Base-by-base conservation (phyloP, 805 yeast genomes). In the Kazachstania bromeliacearum region DNA sequence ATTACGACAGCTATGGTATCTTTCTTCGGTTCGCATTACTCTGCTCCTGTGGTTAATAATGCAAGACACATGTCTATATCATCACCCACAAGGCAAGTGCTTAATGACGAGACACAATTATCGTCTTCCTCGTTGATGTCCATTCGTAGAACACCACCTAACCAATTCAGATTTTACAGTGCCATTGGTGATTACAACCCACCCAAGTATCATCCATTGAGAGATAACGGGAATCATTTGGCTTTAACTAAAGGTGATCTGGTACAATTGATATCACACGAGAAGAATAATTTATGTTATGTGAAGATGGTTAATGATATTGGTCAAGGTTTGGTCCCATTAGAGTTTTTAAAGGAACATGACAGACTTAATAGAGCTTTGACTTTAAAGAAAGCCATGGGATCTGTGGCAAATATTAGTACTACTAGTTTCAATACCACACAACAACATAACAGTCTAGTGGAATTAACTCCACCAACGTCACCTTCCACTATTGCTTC, bases 401-500 rank as follows among this genome's bases (percentile, higher is more conserved):
- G 26, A 3, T n/a, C 26, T n/a, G 10, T 23, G 4, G n/a, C 10
- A 4, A 23, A 10, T 10, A 10, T 23, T 23, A 10, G n/a, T n/a
- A 10, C 22, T 4, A 18, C 22, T 5, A 9, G 10, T 23, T 13
- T 15, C n/a, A 30, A 9, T 6, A 37, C 26, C 14, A 7, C 28
- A n/a, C 4, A 23, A 10, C 26, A n/a, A n/a, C 28, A 24, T 14
- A 32, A 33, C 9, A 29, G 25, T 16, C 9, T 38, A 4, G 24
- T 38, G 39, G 39, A 36, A 9, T 25, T 42, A n/a, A 39, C 47
- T 3, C 51, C 51, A 6, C 48, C 50, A 20, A 44, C 50, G 1
- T 45, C 51, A 4, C 51, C 51, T 14, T 45, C 47, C 3, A 44
- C 51, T 8, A 28, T 47, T 3, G 28, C 35, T 6, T 47, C 51